phyloP scores from a whole-genome alignment of 768 basidiomycete species.

The Porphyrellus cyaneotinctus region DNA sequence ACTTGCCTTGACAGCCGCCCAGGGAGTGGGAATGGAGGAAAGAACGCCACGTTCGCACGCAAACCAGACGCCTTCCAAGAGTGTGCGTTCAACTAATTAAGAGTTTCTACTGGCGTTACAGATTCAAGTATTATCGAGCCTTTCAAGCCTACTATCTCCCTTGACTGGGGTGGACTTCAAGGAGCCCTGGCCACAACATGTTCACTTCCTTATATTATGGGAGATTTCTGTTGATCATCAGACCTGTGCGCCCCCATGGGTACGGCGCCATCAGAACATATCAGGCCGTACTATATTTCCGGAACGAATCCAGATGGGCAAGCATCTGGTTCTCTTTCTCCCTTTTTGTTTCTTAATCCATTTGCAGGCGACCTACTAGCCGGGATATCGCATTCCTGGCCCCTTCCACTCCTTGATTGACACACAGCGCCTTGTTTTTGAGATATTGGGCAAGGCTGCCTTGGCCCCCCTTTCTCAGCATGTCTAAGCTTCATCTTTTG shows the following conservation, averaged over 20 bases:
- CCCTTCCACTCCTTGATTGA: conserved; percentile 9
- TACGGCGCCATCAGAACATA: conserved; percentile 3
- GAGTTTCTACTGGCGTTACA: too few species aligned
- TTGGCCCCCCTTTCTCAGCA: neutral
- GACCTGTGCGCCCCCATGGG: neutral
- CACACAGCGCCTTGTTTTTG: neutral
- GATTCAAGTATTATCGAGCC: too few species aligned
- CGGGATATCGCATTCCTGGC: neutral
- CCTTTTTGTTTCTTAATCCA: neutral
- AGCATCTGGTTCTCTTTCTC: neutral
- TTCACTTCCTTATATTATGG: too few species aligned
- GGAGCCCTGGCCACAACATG: too few species aligned
- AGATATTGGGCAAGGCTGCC: neutral
- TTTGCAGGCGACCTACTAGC: neutral
- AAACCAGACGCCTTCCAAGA: too few species aligned
- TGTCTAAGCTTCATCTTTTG: conserved; percentile 3
- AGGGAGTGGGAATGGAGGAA: too few species aligned
- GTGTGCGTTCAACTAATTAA: too few species aligned
- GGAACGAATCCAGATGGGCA: neutral
- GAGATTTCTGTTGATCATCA: conserved; percentile 5
- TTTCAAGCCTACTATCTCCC: too few species aligned
- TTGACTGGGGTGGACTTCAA: too few species aligned
- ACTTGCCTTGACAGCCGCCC: too few species aligned
- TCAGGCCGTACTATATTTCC: too few species aligned
- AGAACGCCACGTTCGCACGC: too few species aligned